Evolutionary conservation across 148 eudicot species (phyloP).

Genomic region (Persicaria maculosa): DNA sequence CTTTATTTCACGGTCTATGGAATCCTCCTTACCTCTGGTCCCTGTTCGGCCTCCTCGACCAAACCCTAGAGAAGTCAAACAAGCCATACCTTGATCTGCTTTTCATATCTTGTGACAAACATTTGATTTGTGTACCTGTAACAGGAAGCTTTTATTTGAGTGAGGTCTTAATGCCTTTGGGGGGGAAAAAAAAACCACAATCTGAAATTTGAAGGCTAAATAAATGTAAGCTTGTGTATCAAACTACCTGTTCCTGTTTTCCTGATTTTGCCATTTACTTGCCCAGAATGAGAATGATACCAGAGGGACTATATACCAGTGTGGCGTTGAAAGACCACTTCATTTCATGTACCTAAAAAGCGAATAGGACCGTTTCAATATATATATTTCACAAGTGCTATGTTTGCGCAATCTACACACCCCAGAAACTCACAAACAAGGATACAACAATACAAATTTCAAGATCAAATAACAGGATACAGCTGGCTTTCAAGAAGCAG

Average conservation of each 20-base stretch:
- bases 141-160: background rate
- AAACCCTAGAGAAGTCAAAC: background rate
- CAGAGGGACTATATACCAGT: no score
- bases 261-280: background rate
- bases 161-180: background rate
- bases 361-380: background rate
- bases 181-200: background rate
- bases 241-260: background rate
- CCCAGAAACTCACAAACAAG: background rate
- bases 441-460: background rate
- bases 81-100: background rate
- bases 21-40: conserved; percentile 1
- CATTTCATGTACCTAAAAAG: background rate
- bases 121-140: background rate
- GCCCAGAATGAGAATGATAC: no score
- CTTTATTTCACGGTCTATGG: background rate
- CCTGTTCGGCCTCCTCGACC: background rate
- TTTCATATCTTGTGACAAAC: conserved; percentile 1
- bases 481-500: background rate
- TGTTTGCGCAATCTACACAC: background rate
- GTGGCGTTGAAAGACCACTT: no score
- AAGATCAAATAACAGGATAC: background rate
- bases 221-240: background rate
- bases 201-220: background rate
- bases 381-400: background rate